Percentiles rank a stretch among this genome's conserved stretches.
These are phyloP conservation scores for Saccharomycopsis guyanensis DNA, from an alignment of 805 yeast species.

Conservation along the genomic window DNA sequence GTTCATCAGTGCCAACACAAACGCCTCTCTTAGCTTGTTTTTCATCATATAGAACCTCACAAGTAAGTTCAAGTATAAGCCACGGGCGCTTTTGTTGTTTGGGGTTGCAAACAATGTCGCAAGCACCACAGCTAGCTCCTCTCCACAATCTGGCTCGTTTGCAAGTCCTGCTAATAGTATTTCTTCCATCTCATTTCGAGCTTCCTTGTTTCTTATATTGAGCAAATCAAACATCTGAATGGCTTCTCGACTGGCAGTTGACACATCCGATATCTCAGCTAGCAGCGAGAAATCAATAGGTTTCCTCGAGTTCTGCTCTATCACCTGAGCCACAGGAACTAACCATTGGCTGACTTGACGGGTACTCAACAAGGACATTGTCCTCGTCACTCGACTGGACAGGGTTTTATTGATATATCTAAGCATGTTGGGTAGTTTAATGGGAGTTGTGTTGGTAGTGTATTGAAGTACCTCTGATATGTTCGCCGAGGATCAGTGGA, in stretches of 20 bases:
- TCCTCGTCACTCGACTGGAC: too few relatives aligned
- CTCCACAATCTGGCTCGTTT: background rate
- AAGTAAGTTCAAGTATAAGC: conserved; percentile 9
- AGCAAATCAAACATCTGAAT: background rate
- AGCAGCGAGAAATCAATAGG: background rate
- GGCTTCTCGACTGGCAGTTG: background rate
- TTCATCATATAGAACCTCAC: conserved; percentile 5
- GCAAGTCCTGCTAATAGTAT: background rate
- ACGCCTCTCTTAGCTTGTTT: conserved; percentile 1
- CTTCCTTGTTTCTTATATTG: background rate
- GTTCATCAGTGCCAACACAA: background rate
- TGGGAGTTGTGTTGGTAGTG: too few relatives aligned
- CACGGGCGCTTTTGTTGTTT: background rate
- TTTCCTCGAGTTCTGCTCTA: background rate
- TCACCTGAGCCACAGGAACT: background rate
- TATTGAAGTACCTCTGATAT: too few relatives aligned
- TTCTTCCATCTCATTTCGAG: background rate
- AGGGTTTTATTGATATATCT: too few relatives aligned
- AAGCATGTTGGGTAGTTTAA: too few relatives aligned
- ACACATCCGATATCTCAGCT: background rate
- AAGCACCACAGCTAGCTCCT: conserved; percentile 1
- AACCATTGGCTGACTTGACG: too few relatives aligned
- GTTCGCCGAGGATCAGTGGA: too few relatives aligned
- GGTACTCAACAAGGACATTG: too few relatives aligned
- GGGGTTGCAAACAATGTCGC: conserved; percentile 6